phyloP scores from a whole-genome alignment of 1,284 basidiomycete genomes.

The Trichosporon coremiiforme region DNA sequence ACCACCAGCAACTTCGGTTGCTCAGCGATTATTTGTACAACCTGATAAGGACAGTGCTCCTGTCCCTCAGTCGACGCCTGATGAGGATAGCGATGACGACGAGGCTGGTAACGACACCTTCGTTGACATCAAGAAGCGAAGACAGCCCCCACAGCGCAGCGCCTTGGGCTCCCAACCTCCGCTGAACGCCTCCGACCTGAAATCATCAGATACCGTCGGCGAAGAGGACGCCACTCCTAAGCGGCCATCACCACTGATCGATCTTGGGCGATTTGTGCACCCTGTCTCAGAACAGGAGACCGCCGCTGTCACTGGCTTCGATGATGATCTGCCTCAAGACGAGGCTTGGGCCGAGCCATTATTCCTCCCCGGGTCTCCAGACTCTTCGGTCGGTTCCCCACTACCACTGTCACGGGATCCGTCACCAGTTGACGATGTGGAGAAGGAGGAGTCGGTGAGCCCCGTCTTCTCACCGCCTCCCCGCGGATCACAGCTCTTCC shows the following conservation, averaged over 20 bases:
- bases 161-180: background rate
- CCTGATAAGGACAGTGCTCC: background rate
- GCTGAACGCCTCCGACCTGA: constrained; percentile 3
- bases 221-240: constrained; percentile 1
- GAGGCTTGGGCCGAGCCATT: background rate
- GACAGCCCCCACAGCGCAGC: background rate
- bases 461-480: background rate
- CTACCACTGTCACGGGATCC: background rate
- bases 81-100: constrained; percentile 22
- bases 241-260: constrained; percentile 10
- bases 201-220: background rate
- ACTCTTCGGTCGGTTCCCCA: constrained; percentile 3
- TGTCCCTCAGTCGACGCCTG: background rate
- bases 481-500: background rate
- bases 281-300: background rate
- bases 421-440: background rate
- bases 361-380: background rate
- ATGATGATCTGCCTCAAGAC: background rate
- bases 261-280: background rate
- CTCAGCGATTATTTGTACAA: background rate
- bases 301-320: background rate
- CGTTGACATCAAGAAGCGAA: constrained; percentile 5
- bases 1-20: background rate
- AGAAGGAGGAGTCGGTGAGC: background rate
- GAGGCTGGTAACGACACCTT: constrained; percentile 29